Evolutionary conservation across 441 rosid species (phyloP), one percentile per base, ranked within the genome.

Genomic region (Lepidium campestre): DNA sequence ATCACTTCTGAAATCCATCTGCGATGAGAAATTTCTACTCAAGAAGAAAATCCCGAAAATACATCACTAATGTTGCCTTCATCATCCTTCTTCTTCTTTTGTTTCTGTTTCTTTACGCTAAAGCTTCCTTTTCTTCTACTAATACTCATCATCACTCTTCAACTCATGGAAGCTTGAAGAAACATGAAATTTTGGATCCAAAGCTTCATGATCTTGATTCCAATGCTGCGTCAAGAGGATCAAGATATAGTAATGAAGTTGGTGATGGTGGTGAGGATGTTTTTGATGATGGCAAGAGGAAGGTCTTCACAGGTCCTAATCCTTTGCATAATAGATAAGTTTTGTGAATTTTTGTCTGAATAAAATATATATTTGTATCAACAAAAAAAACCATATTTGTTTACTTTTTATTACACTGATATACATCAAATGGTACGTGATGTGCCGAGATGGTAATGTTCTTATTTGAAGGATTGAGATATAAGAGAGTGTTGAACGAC

Each of bases 281-380:
- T 68, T 81, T 81, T 59, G 82, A 75, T 44, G 89, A 78, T 74
- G 87, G 74, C 47, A 89, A 89, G 86, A 89, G 96, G 72, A 89
- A 76, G 77, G 75, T 89, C 74, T 69, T 77, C 68, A 89, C 96
- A 56, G 96, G 96, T 78, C 91, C 96, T 52, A 87, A 89, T 75
- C 96, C 96, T 77, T 80, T 89, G 60, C 96, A 89, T 61, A 89
- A 89, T 68, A 77, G 88, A 79, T 85, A 68, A 50, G 71, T 73
- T 66, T 67, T 74, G 66, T 71, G 57, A 67, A 54, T 29, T 62
- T 67, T 61, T 67, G 36, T 45, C 45, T 31, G 69, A 74, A 67
- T 54, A 67, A 73, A 73, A 50, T 14, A 66, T 23, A 59, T 44
- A 59, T 44, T 35, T 62, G 57, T 62, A 55, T 37, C 58, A 59